Percentiles rank a stretch among this genome's conserved stretches.
phyloP scores from a whole-genome alignment of 768 basidiomycete genomes.

The Auriscalpium orientale region DNA sequence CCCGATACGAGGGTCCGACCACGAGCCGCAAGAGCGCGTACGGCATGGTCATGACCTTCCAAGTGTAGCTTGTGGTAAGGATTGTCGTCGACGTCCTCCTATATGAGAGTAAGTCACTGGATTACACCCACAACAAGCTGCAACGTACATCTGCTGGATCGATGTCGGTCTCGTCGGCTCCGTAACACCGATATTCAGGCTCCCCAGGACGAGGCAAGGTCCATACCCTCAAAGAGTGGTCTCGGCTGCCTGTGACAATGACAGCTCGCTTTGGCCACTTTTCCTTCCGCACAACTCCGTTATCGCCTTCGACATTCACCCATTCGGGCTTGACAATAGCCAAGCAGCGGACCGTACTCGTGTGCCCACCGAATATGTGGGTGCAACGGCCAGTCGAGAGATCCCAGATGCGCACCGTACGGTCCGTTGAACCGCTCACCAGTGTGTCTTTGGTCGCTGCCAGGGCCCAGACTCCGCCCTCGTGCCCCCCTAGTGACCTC shows the following conservation, averaged over 20 bases:
- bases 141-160: constrained; percentile 44
- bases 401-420: constrained; percentile 91
- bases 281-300: constrained; percentile 55
- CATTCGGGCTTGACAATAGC: constrained; percentile 93
- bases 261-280: constrained; percentile 66
- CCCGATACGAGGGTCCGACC: constrained; percentile 89
- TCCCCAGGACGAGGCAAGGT: constrained; percentile 61
- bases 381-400: constrained; percentile 72
- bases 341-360: constrained; percentile 91
- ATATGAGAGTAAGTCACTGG: background rate
- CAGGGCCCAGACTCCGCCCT: constrained; percentile 97
- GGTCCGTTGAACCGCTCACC: constrained; percentile 89
- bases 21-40: constrained; percentile 85
- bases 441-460: constrained; percentile 80
- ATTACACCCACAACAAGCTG: background rate
- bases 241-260: constrained; percentile 68
- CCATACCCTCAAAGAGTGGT: constrained; percentile 63
- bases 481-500: constrained; percentile 78
- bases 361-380: constrained; percentile 94
- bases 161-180: constrained; percentile 51
- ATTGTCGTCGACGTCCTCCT: constrained; percentile 70
- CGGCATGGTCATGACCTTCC: constrained; percentile 86
- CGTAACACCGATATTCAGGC: constrained; percentile 64
- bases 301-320: constrained; percentile 64
- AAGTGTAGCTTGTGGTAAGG: constrained; percentile 85